These are phyloP conservation scores for Trypanosoma congolense DNA, from an alignment of 208 protist genomes.

Conservation along the genomic window DNA sequence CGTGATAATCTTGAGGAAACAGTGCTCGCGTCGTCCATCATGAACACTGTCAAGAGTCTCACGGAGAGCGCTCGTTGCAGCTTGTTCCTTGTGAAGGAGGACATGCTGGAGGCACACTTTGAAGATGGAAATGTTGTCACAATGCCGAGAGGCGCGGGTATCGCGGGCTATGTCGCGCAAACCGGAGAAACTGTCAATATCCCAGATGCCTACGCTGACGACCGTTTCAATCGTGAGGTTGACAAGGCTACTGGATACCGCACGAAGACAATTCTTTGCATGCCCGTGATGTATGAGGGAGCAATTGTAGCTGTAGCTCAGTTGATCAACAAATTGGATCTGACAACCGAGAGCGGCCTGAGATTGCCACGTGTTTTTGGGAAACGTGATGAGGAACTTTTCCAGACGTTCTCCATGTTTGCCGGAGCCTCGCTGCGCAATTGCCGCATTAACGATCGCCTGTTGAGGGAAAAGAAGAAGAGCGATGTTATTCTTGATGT, in stretches of 20 bases:
- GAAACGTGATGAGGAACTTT: constrained; percentile 31
- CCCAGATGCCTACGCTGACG: constrained; percentile 63
- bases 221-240: constrained; percentile 67
- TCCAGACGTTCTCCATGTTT: constrained; percentile 73
- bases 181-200: constrained; percentile 63
- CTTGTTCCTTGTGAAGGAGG: constrained; percentile 61
- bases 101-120: constrained; percentile 59
- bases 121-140: constrained; percentile 63
- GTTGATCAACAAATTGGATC: constrained; percentile 76
- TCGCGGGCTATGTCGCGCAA: constrained; percentile 60
- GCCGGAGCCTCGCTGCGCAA: constrained; percentile 81
- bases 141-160: constrained; percentile 47
- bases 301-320: constrained; percentile 68
- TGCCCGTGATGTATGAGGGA: constrained; percentile 67
- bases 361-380: constrained; percentile 36
- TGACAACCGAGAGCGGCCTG: constrained; percentile 31
- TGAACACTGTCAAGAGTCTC: constrained; percentile 67
- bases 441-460: constrained; percentile 58
- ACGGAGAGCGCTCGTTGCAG: constrained; percentile 72
- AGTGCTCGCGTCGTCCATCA: constrained; percentile 67
- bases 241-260: constrained; percentile 75
- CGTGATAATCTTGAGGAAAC: constrained; percentile 75
- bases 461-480: constrained; percentile 59
- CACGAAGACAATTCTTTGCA: constrained; percentile 73
- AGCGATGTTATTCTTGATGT: constrained; percentile 55